Evolutionary conservation across 495 filamentous ascomycete genomes (phyloP).

Genomic region (Talaromyces stipitatus): DNA sequence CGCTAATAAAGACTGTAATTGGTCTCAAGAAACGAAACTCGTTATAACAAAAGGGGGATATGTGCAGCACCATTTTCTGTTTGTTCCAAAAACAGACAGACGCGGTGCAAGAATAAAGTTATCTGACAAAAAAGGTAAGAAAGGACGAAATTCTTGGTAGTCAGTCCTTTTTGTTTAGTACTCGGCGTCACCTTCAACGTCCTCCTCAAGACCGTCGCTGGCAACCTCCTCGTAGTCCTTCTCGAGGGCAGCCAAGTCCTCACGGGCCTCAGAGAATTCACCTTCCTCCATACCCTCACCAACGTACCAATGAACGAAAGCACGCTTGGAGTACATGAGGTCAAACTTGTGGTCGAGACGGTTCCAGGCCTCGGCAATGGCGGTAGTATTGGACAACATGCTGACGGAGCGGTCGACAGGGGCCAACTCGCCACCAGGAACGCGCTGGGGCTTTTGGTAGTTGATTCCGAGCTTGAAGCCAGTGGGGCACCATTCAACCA

Average conservation of each 20-base stretch:
- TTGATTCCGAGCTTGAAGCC: slow-evolving; percentile 95
- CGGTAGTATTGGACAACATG: slow-evolving; percentile 89
- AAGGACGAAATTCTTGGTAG: too few species aligned
- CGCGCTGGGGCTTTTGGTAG: slow-evolving; percentile 76
- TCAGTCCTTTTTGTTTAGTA: too few species aligned
- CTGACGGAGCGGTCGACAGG: slow-evolving; percentile 80
- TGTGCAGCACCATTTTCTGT: slow-evolving; percentile 1
- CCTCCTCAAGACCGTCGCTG: slow-evolving; percentile 56
- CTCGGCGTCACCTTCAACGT: slow-evolving; percentile 57
- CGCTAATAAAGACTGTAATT: neutral
- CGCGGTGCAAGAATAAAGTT: neutral
- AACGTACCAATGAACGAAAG: slow-evolving; percentile 94
- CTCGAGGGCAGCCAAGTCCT: slow-evolving; percentile 83
- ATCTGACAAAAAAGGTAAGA: neutral
- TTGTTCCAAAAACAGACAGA: neutral
- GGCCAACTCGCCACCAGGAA: slow-evolving; percentile 72
- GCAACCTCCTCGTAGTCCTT: slow-evolving; percentile 93
- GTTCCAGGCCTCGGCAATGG: slow-evolving; percentile 85
- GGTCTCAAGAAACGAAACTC: neutral
- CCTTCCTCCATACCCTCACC: slow-evolving; percentile 96
- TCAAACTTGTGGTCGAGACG: slow-evolving; percentile 91
- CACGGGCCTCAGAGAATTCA: slow-evolving; percentile 84
- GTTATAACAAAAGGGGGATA: neutral
- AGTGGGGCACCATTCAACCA: slow-evolving; percentile 94
- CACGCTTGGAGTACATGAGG: slow-evolving; percentile 94